Evolutionary conservation across 2,329 filamentous ascomycete genomes (phyloP).

Genomic region (Ophiobolus disseminans): DNA sequence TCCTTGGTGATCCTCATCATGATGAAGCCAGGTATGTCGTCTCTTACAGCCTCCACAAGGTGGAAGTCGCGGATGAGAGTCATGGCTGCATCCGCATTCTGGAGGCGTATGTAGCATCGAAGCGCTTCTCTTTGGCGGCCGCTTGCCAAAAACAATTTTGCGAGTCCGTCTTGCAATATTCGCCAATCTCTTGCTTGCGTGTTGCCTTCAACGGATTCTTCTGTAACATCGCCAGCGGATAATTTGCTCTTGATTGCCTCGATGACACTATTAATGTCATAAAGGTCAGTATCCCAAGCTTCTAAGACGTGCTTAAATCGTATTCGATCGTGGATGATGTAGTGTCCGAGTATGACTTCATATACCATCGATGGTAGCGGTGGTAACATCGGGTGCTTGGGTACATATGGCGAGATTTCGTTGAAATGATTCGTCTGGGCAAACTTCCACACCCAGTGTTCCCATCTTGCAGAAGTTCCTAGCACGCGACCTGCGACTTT

Average conservation of each 20-base stretch:
- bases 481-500: conserved; percentile 83
- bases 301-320: conserved; percentile 81
- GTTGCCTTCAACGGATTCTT: conserved; percentile 78
- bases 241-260: conserved; percentile 83
- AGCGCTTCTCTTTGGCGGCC: conserved; percentile 84
- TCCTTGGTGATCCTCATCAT: conserved; percentile 81
- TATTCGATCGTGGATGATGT: conserved; percentile 77
- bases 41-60: conserved; percentile 84
- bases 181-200: conserved; percentile 82
- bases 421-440: conserved; percentile 85
- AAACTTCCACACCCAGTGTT: conserved; percentile 95
- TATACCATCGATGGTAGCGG: conserved; percentile 83
- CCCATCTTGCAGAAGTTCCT: conserved; percentile 81
- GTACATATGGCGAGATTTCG: conserved; percentile 86
- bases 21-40: conserved; percentile 90
- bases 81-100: conserved; percentile 91
- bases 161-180: conserved; percentile 85
- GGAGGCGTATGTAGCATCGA: conserved; percentile 85
- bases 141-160: conserved; percentile 81
- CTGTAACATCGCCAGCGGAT: conserved; percentile 73
- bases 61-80: conserved; percentile 84
- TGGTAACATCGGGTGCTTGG: conserved; percentile 76
- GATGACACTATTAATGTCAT: conserved; percentile 78
- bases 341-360: conserved; percentile 87
- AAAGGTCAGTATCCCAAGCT: conserved; percentile 83